Conservation (phyloP, 331 rosid species). For the Arachis monticola region DNA sequence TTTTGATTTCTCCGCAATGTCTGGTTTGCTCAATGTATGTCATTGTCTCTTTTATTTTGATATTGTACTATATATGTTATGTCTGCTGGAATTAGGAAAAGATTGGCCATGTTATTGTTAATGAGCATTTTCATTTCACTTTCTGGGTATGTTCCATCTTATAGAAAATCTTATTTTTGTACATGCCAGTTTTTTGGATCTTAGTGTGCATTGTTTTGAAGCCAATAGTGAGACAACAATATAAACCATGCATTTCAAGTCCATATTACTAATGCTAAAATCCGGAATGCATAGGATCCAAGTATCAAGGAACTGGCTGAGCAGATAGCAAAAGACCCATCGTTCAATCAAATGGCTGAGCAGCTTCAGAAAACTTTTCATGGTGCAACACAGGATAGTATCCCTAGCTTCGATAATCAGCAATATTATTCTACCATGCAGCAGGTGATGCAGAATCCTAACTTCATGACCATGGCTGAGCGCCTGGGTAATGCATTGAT, state of each 20-base stretch:
- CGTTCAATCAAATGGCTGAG: conserved; percentile 98
- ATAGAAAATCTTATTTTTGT: conserved; percentile 18
- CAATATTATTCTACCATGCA: conserved; percentile 87
- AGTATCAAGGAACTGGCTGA: conserved; percentile 97
- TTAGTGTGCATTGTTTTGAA: not conserved
- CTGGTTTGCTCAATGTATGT: conserved; percentile 90
- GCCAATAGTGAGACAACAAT: conserved; percentile 25
- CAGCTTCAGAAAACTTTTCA: conserved; percentile 90
- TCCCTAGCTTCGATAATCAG: conserved; percentile 86
- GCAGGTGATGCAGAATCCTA: conserved; percentile 98
- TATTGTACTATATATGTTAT: conserved; percentile 17
- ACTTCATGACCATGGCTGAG: conserved; percentile 98
- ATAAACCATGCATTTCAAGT: conserved; percentile 31
- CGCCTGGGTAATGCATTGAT: conserved; percentile 89
- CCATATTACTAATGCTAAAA: conserved; percentile 20
- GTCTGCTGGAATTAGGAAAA: conserved; percentile 18
- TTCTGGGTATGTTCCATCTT: not conserved
- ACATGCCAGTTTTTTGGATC: conserved; percentile 1
- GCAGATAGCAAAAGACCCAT: conserved; percentile 93
- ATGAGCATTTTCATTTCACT: no score
- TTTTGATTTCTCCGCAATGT: conserved; percentile 94
- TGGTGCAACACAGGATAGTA: conserved; percentile 63
- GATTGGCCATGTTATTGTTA: no score
- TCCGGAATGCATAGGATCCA: conserved; percentile 74
- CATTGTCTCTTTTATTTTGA: not conserved